phyloP scores from a whole-genome alignment of 208 protist genomes.

The Porcisia hertigi region DNA sequence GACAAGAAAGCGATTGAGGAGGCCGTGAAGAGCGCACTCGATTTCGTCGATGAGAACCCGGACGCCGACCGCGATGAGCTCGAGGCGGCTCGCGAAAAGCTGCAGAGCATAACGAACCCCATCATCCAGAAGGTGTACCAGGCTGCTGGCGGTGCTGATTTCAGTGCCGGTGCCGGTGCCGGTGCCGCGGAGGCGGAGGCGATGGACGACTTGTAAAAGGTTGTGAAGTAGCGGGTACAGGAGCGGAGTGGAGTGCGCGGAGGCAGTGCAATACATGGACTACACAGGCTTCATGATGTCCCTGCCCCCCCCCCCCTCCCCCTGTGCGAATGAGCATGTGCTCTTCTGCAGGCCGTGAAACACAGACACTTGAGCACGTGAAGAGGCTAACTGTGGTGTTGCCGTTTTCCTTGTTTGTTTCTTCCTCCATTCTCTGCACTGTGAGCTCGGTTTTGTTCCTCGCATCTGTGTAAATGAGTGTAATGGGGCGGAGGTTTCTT shows the following conservation, averaged over 20 bases:
- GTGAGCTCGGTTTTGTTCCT: no score
- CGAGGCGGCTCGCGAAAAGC: slow-evolving; percentile 87
- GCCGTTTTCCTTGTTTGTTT: no score
- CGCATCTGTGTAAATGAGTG: no score
- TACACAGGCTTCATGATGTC: no score
- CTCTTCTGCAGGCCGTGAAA: no score
- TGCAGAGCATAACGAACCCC: slow-evolving; percentile 93
- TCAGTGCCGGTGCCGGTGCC: slow-evolving; percentile 13
- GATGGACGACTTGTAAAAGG: slow-evolving; percentile 80
- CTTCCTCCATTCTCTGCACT: no score
- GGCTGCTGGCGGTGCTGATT: slow-evolving; percentile 36
- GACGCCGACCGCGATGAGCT: slow-evolving; percentile 95
- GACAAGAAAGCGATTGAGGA: slow-evolving; percentile 88
- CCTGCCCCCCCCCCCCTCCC: no score
- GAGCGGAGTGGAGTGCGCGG: not conserved
- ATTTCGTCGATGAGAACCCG: slow-evolving; percentile 96
- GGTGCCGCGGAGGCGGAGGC: slow-evolving; percentile 41
- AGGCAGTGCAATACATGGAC: not conserved
- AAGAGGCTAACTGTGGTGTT: no score
- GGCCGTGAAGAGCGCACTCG: slow-evolving; percentile 90
- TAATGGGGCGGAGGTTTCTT: no score
- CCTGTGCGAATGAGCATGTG: no score
- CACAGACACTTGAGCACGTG: no score
- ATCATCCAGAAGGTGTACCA: slow-evolving; percentile 95
- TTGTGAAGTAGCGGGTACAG: not conserved